Base-by-base conservation (phyloP, 495 filamentous ascomycete species). In the Penicillium turbatum region DNA sequence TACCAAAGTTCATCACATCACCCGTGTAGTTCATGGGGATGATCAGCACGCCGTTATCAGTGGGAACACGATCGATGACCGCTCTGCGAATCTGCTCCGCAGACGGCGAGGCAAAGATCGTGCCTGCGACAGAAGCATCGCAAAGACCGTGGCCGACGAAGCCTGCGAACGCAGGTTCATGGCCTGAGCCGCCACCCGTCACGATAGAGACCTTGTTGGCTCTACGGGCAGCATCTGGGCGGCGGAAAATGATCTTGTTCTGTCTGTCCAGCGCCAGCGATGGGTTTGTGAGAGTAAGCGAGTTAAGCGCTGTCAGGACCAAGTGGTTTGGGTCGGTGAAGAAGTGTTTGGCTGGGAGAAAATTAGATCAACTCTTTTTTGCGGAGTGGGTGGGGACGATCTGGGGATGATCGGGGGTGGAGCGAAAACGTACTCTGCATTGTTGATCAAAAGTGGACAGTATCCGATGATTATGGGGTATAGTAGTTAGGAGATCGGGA, bases 1-100 rank as follows among this genome's bases (percentile, higher is more conserved):
- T 86, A 32, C 93, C 93, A 66, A 98, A 98, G 68, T 97, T 93
- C 48, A 98, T 76, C 37, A 96, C 84, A 70, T 98, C 93, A 16
- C 78, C 77, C 5, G 83, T 86, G 57, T 86, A 86, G 66, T 86
- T 86, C 70, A 80, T 84, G 9, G 82, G 78, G 7, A 86, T 72
- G 27, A 86, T 80, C 41, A 97, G 65, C 32, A 95, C 84, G 11
- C 93, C 92, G 48, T 85, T 76, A 26, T 83, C 79, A 9, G 77
- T 78, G 41, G 85, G 79, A 6, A 95, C 85, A 11, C 88, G 75
- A 40, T 83, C 78, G 62, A 86, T 83, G 35, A 93, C 84, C 41
- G 85, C 88, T 51, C 78, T 78, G 47, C 89, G 82, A 46, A 98
- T 83, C 70, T 97, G 93, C 72, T 92, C 88, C 0, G 92, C 90